Conservation (phyloP, 2,329 filamentous ascomycete species). For the Cladosporium sp. region DNA sequence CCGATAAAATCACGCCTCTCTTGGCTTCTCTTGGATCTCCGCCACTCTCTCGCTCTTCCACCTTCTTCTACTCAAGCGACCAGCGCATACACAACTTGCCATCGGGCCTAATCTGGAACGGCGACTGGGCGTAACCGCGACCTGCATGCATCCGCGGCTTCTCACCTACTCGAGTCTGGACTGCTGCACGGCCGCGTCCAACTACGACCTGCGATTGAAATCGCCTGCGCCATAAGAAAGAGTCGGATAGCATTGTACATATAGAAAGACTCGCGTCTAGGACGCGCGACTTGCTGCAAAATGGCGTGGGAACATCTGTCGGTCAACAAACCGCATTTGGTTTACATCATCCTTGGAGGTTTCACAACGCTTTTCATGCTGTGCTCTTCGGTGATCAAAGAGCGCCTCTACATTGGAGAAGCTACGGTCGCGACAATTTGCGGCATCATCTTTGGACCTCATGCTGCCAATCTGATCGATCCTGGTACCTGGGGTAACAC, state of each 20-base stretch:
- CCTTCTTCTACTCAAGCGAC: background rate
- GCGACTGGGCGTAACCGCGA: constrained; percentile 35
- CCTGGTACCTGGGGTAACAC: constrained; percentile 75
- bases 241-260: constrained; percentile 14
- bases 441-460: constrained; percentile 85
- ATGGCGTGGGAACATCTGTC: constrained; percentile 81
- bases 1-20: constrained; percentile 15
- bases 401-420: constrained; percentile 97
- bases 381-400: constrained; percentile 96
- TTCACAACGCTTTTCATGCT: constrained; percentile 99
- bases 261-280: background rate
- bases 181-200: constrained; percentile 21
- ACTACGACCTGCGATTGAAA: constrained; percentile 21
- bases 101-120: constrained; percentile 30
- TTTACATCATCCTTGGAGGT: constrained; percentile 96
- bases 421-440: constrained; percentile 89
- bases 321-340: constrained; percentile 93
- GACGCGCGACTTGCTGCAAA: constrained; percentile 14
- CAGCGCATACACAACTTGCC: constrained; percentile 20
- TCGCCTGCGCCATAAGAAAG: constrained; percentile 20
- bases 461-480: constrained; percentile 78
- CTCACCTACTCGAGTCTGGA: constrained; percentile 12
- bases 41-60: constrained; percentile 4
- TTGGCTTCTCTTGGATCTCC: constrained; percentile 8
- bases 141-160: constrained; percentile 26